Conservation (phyloP, 768 basidiomycete genomes). For the Tricholoma saponaceum region DNA sequence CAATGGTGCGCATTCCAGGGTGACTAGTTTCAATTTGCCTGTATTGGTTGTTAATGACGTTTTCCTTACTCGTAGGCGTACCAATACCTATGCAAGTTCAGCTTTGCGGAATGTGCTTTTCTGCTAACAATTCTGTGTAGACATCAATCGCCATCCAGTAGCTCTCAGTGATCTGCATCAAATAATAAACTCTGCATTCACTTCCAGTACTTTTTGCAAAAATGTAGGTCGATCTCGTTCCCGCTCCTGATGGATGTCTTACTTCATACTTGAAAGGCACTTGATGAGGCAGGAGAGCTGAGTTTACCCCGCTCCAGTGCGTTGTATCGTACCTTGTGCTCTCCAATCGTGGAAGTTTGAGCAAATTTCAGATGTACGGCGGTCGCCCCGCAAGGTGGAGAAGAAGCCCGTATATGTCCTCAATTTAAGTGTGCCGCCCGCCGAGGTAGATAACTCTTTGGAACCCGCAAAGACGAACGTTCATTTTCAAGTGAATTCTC, state of each 20-base stretch:
- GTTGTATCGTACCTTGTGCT: conserved; percentile 4
- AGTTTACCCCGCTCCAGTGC: conserved; percentile 41
- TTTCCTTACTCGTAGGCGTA: conserved; percentile 48
- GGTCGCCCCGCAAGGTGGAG: conserved; percentile 77
- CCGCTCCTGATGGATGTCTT: neutral
- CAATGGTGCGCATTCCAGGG: conserved; percentile 71
- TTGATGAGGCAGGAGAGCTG: conserved; percentile 59
- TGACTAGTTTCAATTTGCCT: conserved; percentile 20
- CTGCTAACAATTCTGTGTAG: conserved; percentile 32
- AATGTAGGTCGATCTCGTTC: conserved; percentile 42
- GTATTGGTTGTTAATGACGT: conserved; percentile 13
- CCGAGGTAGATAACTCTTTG: conserved; percentile 69
- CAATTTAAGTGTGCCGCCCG: conserved; percentile 62
- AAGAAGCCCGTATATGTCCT: conserved; percentile 82
- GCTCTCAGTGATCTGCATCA: conserved; percentile 63
- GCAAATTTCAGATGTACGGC: conserved; percentile 43
- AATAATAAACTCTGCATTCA: conserved; percentile 61
- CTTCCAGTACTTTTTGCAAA: conserved; percentile 68
- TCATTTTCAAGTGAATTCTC: conserved; percentile 55
- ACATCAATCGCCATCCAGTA: conserved; percentile 76
- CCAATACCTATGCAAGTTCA: conserved; percentile 78
- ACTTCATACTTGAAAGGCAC: conserved; percentile 42
- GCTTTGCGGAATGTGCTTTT: conserved; percentile 1
- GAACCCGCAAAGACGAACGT: conserved; percentile 74
- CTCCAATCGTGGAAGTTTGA: neutral